phyloP scores from a whole-genome alignment of 352 stramenopile species.

The Globisporangium viniferum region DNA sequence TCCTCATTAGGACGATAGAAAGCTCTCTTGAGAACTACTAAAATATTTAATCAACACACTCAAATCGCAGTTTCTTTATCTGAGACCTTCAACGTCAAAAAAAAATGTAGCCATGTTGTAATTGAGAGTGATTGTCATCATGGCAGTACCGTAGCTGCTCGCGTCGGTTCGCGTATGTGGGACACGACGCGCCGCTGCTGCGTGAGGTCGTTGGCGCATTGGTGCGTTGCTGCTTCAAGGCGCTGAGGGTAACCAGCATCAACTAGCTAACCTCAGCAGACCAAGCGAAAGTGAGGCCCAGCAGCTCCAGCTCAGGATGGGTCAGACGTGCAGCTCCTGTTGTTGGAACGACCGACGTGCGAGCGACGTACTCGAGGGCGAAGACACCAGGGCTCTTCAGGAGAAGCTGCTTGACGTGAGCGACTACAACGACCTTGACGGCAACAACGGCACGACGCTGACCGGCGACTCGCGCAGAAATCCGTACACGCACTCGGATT shows the following conservation, averaged over 20 bases:
- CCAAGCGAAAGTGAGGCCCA: background rate
- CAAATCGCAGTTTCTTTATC: no score
- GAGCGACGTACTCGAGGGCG: constrained; percentile 32
- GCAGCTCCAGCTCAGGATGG: constrained; percentile 14
- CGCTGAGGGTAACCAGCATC: background rate
- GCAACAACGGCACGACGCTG: constrained; percentile 12
- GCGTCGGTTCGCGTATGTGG: background rate
- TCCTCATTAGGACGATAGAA: background rate
- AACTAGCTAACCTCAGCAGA: background rate
- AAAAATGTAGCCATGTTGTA: background rate
- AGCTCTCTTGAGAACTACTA: background rate
- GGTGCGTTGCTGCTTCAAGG: background rate
- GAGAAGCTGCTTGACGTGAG: constrained; percentile 43
- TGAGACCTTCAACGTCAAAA: background rate
- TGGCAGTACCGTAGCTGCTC: background rate
- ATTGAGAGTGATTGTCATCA: constrained; percentile 1
- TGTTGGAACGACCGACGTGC: constrained; percentile 33
- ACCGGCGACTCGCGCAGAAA: constrained; percentile 11
- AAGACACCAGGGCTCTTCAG: constrained; percentile 30
- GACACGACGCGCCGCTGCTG: constrained; percentile 3
- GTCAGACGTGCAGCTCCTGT: constrained; percentile 37
- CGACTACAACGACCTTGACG: constrained; percentile 8
- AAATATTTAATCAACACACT: no score
- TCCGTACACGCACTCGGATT: constrained; percentile 12
- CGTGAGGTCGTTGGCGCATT: background rate